Evolutionary conservation across 306 rosid species (phyloP).

Genomic region (Castanospermum australe): DNA sequence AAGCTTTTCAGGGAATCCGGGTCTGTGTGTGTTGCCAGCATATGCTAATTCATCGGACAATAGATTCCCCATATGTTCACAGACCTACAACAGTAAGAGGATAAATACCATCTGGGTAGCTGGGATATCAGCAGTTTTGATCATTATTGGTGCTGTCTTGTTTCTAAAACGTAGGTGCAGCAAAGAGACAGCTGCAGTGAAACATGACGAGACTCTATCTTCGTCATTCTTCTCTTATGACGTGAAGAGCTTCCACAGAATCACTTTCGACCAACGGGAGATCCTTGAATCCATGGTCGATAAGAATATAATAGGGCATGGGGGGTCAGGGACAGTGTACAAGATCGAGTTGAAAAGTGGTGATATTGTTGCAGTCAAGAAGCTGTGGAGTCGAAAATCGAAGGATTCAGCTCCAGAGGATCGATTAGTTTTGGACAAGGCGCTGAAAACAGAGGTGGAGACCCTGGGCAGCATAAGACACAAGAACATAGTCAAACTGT

Average conservation of each 20-base stretch:
- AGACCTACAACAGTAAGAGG: conserved; percentile 39
- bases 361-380: conserved; percentile 83
- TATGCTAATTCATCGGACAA: conserved; percentile 49
- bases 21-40: conserved; percentile 57
- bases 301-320: conserved; percentile 86
- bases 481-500: conserved; percentile 87
- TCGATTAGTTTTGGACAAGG: conserved; percentile 48
- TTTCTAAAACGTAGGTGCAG: conserved; percentile 62
- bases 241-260: conserved; percentile 83
- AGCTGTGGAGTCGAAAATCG: conserved; percentile 54
- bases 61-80: conserved; percentile 59
- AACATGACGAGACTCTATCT: conserved; percentile 72
- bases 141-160: conserved; percentile 63
- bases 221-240: conserved; percentile 70
- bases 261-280: conserved; percentile 71
- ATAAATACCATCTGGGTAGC: conserved; percentile 78
- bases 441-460: conserved; percentile 86
- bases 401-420: conserved; percentile 65
- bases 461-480: conserved; percentile 89
- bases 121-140: conserved; percentile 55
- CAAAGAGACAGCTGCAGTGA: conserved; percentile 47
- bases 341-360: conserved; percentile 70
- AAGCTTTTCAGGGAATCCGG: conserved; percentile 87
- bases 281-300: conserved; percentile 72
- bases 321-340: conserved; percentile 95